A percentile compares a stretch with the other conserved stretches of the same genome.
phyloP scores from a whole-genome alignment of 163 green algal genomes.

The Prototheca cutis region DNA sequence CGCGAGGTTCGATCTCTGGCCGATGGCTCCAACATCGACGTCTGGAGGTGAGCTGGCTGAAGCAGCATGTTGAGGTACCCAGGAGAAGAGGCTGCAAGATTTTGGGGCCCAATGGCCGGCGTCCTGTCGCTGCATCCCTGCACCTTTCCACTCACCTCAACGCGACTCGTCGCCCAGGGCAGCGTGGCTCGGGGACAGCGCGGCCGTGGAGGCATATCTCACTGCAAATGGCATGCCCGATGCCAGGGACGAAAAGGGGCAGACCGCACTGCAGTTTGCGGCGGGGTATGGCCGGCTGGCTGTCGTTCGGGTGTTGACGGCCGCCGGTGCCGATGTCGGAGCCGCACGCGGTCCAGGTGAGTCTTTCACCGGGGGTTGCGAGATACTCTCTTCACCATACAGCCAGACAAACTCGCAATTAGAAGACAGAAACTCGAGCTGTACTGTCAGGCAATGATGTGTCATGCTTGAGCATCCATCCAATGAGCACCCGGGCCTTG shows the following conservation, averaged over 20 bases:
- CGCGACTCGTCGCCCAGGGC: slow-evolving; percentile 9
- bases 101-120: background rate
- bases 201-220: slow-evolving; percentile 2
- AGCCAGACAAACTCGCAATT: too few relatives aligned
- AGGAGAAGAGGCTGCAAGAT: too few relatives aligned
- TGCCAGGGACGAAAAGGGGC: slow-evolving; percentile 4
- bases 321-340: background rate
- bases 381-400: too few relatives aligned
- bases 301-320: slow-evolving; percentile 4
- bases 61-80: too few relatives aligned
- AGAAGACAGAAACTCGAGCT: too few relatives aligned
- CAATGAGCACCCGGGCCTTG: too few relatives aligned
- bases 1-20: background rate
- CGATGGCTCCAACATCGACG: slow-evolving; percentile 7
- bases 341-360: background rate
- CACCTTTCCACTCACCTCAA: background rate
- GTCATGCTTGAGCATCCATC: background rate
- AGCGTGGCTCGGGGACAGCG: slow-evolving; percentile 16
- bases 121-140: too few relatives aligned
- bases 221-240: slow-evolving; percentile 4
- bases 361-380: background rate
- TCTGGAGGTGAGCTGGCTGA: slow-evolving; percentile 18
- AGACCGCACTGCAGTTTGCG: slow-evolving; percentile 19
- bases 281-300: slow-evolving; percentile 7
- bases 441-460: too few relatives aligned